Base-by-base conservation (phyloP, 805 yeast genomes). In the Lachancea sp. region DNA sequence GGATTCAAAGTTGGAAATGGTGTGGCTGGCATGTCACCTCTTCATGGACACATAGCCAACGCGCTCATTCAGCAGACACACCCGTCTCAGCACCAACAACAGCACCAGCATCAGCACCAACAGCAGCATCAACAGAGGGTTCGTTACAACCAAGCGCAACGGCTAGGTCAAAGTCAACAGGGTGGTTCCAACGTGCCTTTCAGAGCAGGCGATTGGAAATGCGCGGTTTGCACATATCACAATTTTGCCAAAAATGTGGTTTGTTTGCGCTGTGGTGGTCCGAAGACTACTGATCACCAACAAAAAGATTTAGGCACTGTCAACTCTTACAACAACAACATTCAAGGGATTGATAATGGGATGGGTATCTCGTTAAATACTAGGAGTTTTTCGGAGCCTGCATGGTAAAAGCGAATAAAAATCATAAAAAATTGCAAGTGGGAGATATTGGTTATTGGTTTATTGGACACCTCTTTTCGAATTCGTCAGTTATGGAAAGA, bases 141-240 rank as follows among this genome's bases (percentile, higher is more conserved):
- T 34, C 45, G 46, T 10, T 46, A 29, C 41, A 46, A 22, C 18
- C 47, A 40, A n/a, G 38, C 41, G 13, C 41, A 41, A 15, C 40
- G 47, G 15, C 31, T 32, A 17, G 38, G 46, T 8, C 29, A 51
- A 44, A 15, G 49, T 48, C 41, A 49, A 41, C 47, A 69, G 36
- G 67, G 66, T 43, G 74, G 72, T 4, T 70, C 78, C 1, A 59
- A 54, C 55, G 95, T 90, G n/a, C 96, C 96, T 26, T 90, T 90
- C 66, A 76, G 97, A 56, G 96, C 96, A 2, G 96, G 96, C 42
- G 97, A 89, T 66, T 90, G 96, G 96, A 89, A 88, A 64, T 90
- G 96, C 69, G 71, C 77, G 22, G 71, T 77, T 20, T 90, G 96
- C 63, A 74, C 80, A 29, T 90, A 90, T 63, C 96, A 89, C 65